Evolutionary conservation across 768 basidiomycete species (phyloP), one percentile per base, ranked within the genome.

Genomic region (Chalciporus chontae): DNA sequence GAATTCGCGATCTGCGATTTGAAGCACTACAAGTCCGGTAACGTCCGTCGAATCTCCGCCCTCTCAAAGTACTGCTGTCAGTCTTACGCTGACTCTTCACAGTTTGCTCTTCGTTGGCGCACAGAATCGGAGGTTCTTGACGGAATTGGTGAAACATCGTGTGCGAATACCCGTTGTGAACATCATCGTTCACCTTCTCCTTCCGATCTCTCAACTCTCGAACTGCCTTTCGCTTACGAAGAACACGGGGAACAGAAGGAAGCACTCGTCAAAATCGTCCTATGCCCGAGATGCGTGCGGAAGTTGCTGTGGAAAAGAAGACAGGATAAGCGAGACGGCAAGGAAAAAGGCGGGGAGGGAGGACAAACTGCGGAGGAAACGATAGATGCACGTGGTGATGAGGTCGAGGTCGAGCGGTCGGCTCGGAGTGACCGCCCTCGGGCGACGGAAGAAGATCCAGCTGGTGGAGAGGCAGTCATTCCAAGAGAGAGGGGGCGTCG

Each of bases 11-110:
- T 94, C 18, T 93, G 90, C 63, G 92, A 97, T 69, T 73, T 97
- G 52, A 97, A 97, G 72, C 95, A 97, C 63, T 96, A 90, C 76
- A 96, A 93, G 71, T 84, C 87, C 0, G 90, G 91, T 14, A 87
- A 89, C 52, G 92, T 94, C 53, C 55, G 84, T 64, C 47, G 8
- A 40, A 42, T 46, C 23, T 19, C 31, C 34, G 41, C 4, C 19
- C 13, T 7, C 11, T 7, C 40, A 36, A 34, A 21, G 32, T 18
- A 27, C 46, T 34, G 24, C 14, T 46, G 26, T 17, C 51, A 19
- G 27, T 23, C 43, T 52, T 23, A 47, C 37, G 8, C 37, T 26
- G 10, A 18, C n/a, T 39, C 8, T 41, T 15, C 53, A 19, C 53
- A 94, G 85, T 87, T 98, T 63, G 83, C 93, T 0, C 77, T 98